phyloP scores from a whole-genome alignment of 805 yeast species.

The Kuraishia piskuri region DNA sequence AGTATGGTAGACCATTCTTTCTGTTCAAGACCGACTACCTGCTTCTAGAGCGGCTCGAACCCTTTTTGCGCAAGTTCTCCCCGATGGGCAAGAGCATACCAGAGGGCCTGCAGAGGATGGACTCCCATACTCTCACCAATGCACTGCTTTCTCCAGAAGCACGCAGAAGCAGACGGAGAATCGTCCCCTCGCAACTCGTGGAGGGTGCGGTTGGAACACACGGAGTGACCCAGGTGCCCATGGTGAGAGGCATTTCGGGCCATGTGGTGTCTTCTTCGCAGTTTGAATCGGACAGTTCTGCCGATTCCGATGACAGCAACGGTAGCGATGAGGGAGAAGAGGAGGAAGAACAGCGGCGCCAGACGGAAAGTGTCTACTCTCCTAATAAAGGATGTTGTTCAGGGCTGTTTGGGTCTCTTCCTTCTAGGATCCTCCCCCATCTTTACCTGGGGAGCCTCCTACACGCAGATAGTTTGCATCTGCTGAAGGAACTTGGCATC shows the following conservation, averaged over 20 bases:
- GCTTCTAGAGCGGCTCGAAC: conserved; percentile 56
- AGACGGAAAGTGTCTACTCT: not conserved
- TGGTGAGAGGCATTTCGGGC: not conserved
- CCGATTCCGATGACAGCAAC: not conserved
- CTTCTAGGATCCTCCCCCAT: conserved; percentile 77
- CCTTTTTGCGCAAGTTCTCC: conserved; percentile 49
- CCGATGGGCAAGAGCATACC: conserved; percentile 26
- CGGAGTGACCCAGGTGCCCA: not conserved
- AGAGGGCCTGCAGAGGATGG: not conserved
- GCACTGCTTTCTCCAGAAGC: not conserved
- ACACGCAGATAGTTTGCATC: conserved; percentile 68
- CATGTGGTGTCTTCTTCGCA: not conserved
- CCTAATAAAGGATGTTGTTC: not conserved
- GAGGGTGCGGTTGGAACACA: not conserved
- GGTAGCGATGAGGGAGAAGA: not conserved
- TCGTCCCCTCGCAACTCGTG: not conserved
- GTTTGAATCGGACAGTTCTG: not conserved
- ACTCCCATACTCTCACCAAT: not conserved
- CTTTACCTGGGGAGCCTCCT: conserved; percentile 75
- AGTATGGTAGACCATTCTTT: conserved; percentile 72
- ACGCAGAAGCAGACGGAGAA: not conserved
- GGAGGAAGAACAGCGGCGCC: not conserved
- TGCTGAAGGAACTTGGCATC: conserved; percentile 60
- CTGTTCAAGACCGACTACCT: conserved; percentile 70
- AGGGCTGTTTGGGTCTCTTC: conserved; percentile 50